Evolutionary conservation across 2,329 filamentous ascomycete species (phyloP).

Genomic region (Cytospora schulzeri): DNA sequence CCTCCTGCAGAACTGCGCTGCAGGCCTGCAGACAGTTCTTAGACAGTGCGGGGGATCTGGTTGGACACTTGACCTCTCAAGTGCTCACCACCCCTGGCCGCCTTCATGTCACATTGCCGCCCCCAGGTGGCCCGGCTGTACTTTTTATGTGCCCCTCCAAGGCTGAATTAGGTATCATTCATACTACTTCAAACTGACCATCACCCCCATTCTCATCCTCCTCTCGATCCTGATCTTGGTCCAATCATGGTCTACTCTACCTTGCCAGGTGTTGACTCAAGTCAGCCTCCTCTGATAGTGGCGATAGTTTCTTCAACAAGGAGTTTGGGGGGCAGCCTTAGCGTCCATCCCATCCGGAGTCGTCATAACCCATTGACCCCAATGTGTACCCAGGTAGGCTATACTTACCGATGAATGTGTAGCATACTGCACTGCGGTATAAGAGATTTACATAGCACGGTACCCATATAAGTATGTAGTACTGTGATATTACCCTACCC

Average conservation of each 20-base stretch:
- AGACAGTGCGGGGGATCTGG: neutral
- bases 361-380: neutral
- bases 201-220: neutral
- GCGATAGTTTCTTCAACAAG: neutral
- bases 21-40: neutral
- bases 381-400: too few relatives aligned
- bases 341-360: neutral
- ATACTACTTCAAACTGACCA: neutral
- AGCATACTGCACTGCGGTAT: neutral
- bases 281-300: neutral
- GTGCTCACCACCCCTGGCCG: too few relatives aligned
- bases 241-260: neutral
- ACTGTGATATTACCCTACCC: neutral
- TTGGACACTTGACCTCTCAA: too few relatives aligned
- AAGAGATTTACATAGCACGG: neutral
- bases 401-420: too few relatives aligned
- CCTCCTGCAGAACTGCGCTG: neutral
- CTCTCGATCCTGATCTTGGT: neutral
- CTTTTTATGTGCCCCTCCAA: neutral
- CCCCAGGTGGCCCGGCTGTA: neutral
- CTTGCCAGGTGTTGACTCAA: neutral
- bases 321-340: neutral
- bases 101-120: too few relatives aligned
- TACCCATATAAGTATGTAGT: neutral
- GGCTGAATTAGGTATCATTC: neutral